Evolutionary conservation across 108 stramenopile species (phyloP).

Genomic region (Nitzschia sp.): DNA sequence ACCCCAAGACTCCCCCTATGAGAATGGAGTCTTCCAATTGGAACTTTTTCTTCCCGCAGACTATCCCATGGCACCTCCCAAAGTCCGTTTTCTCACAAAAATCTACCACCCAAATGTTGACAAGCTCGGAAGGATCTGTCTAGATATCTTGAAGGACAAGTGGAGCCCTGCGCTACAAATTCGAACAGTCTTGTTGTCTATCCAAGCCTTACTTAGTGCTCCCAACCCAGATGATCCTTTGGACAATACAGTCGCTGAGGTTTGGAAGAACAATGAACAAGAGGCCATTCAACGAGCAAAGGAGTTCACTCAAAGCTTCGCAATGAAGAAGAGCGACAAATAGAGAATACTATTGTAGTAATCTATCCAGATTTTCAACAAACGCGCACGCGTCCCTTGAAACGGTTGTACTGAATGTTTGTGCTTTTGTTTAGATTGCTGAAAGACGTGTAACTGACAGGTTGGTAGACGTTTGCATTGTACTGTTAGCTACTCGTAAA

Average conservation of each 20-base stretch:
- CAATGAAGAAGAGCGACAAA: conserved; percentile 52
- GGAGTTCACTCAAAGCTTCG: conserved; percentile 90
- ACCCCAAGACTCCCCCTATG: conserved; percentile 93
- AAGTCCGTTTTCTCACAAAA: conserved; percentile 98
- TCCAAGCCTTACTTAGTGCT: conserved; percentile 93
- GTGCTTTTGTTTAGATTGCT: no score
- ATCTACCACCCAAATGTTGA: conserved; percentile 99
- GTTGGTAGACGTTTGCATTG: no score
- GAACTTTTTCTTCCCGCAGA: conserved; percentile 97
- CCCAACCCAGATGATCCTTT: conserved; percentile 99
- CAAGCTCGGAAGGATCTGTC: conserved; percentile 96
- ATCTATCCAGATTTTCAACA: no score
- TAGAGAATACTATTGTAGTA: neutral
- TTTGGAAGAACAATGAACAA: conserved; percentile 94
- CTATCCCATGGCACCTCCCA: conserved; percentile 99
- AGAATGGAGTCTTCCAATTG: conserved; percentile 88
- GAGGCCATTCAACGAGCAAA: conserved; percentile 85
- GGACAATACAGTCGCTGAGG: conserved; percentile 94
- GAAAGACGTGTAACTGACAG: no score
- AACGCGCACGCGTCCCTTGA: no score
- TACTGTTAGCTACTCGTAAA: no score
- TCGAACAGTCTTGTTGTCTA: conserved; percentile 88
- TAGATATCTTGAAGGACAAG: conserved; percentile 99
- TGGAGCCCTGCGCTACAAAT: conserved; percentile 99
- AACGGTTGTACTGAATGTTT: no score